A percentile compares a stretch with the other conserved stretches of the same genome.
These are phyloP conservation scores for Amphibolis antarctica DNA, from an alignment of 106 monocot genomes.

Conservation along the genomic window DNA sequence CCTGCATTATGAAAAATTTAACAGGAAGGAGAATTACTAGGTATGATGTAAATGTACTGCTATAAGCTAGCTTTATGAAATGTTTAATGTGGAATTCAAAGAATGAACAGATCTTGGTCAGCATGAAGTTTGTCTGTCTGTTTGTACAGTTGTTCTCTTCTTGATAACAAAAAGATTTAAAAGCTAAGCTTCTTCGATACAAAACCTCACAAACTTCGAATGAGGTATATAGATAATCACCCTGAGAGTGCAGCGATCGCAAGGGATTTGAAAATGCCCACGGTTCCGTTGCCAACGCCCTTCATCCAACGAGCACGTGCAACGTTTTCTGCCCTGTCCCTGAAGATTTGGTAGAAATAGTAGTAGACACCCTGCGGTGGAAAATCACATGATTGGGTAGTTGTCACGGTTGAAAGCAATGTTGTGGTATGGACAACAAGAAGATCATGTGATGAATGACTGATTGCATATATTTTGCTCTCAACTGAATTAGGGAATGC, in stretches of 20 bases:
- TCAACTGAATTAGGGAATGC: no score
- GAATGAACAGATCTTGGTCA: no score
- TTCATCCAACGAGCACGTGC: slow-evolving; percentile 48
- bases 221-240: slow-evolving; percentile 21
- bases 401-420: no score
- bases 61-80: neutral
- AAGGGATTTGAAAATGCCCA: slow-evolving; percentile 87
- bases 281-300: slow-evolving; percentile 86
- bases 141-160: no score
- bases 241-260: slow-evolving; percentile 76
- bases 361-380: slow-evolving; percentile 84
- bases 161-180: no score
- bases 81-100: neutral
- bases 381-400: neutral
- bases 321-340: slow-evolving; percentile 63
- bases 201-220: no score
- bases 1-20: slow-evolving; percentile 30
- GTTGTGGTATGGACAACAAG: no score
- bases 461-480: no score
- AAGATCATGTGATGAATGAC: no score
- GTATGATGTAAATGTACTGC: no score
- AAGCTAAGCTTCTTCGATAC: no score
- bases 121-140: no score
- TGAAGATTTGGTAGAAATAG: slow-evolving; percentile 95
- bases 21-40: neutral